Evolutionary conservation across 805 yeast species (phyloP), one percentile per base, ranked within the genome.

Genomic region (Saccharomycopsis lassenensis): DNA sequence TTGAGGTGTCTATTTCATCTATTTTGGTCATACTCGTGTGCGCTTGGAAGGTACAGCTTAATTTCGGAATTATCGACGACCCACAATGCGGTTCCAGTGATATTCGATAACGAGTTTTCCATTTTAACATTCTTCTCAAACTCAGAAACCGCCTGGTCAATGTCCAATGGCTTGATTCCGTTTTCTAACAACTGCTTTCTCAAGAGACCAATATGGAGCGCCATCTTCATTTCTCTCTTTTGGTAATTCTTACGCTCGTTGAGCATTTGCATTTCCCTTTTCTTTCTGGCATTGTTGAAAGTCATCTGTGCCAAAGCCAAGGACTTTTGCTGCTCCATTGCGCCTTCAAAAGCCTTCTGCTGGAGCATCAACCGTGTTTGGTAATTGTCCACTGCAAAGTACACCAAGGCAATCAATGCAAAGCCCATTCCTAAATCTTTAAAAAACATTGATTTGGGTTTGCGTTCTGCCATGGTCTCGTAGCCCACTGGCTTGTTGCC

Each of bases 151-250:
- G 74, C 81, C 16, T 60, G 58, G 1, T 73, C 74, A 11, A 77
- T 65, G 6, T 61, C 61, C 6, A 65, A 66, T 11, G 86, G 85
- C n/a, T 67, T 69, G 7, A 65, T 38, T 0, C 80, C 81, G 3
- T 53, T 48, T n/a, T 74, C 79, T 2, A 55, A 46, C 37, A 79
- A 56, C 49, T 79, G 85, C 47, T 73, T 63, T 34, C 82, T 59
- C 23, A 79, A 55, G 54, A 79, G 52, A 2, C 82, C 84, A 27
- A 79, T 65, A 49, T 79, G 89, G 50, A 77, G 57, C 4, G 69
- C 64, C 79, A 77, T 71, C 54, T 71, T 74, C 59, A 61, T 67
- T 50, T 61, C 77, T 42, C 62, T 60, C 54, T 53, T 65, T 48
- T 54, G 61, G n/a, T 57, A 58, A 8, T 61, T 64, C 36, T 62